Evolutionary conservation across 1,284 basidiomycete species (phyloP).

Genomic region (Ganoderma leucocontextum): DNA sequence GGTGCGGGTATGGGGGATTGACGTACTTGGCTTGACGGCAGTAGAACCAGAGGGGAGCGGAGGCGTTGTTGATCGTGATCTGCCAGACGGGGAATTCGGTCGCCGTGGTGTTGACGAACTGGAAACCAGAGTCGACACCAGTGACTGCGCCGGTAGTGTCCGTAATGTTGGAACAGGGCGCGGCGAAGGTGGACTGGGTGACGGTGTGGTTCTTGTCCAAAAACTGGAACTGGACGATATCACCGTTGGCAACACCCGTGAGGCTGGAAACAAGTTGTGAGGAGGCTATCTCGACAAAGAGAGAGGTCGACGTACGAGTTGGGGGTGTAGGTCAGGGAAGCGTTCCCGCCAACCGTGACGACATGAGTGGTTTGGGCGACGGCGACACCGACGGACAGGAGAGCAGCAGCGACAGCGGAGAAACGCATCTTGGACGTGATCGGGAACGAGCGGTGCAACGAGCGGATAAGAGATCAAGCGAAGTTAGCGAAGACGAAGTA

Average conservation of each 20-base stretch:
- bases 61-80: constrained; percentile 47
- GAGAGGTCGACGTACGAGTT: constrained; percentile 30
- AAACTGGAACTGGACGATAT: constrained; percentile 63
- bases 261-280: constrained; percentile 39
- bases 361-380: constrained; percentile 46
- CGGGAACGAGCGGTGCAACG: constrained; percentile 23
- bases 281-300: neutral
- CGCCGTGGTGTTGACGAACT: constrained; percentile 41
- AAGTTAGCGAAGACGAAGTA: constrained; percentile 40
- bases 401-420: constrained; percentile 52
- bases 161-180: constrained; percentile 50
- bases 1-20: neutral
- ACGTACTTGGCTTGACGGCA: constrained; percentile 47
- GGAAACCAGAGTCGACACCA: constrained; percentile 55
- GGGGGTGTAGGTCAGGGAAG: constrained; percentile 54
- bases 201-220: constrained; percentile 54
- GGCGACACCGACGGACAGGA: constrained; percentile 51
- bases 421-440: constrained; percentile 57
- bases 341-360: constrained; percentile 58
- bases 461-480: constrained; percentile 34
- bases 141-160: constrained; percentile 33
- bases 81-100: constrained; percentile 44
- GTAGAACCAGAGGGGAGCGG: constrained; percentile 52
- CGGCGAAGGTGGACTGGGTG: constrained; percentile 65
- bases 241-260: constrained; percentile 54